Evolutionary conservation across 148 eudicot genomes (phyloP).

Genomic region (Hydrangea macrophylla): DNA sequence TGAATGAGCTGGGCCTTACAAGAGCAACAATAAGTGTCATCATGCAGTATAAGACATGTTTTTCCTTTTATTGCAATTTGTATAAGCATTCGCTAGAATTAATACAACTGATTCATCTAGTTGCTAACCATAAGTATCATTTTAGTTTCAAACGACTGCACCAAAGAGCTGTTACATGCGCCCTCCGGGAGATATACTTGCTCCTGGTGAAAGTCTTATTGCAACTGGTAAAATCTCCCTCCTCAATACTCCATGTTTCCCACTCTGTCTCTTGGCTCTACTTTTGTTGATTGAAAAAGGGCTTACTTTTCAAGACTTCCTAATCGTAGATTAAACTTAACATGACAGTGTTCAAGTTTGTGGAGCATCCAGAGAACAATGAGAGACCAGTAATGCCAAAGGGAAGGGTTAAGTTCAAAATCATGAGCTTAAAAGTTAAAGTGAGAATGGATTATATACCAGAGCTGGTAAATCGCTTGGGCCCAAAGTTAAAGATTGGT

Average conservation of each 20-base stretch:
- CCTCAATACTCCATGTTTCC: not conserved
- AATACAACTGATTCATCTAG: not conserved
- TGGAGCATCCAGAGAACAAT: conserved; percentile 50
- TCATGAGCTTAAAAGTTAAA: conserved; percentile 55
- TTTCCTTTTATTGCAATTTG: no score
- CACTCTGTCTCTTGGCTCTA: not conserved
- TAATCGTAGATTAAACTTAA: not conserved
- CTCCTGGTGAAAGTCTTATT: conserved; percentile 46
- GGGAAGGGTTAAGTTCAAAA: conserved; percentile 52
- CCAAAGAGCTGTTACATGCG: conserved; percentile 63
- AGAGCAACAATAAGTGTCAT: no score
- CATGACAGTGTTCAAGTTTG: conserved; percentile 52
- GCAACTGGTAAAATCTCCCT: conserved; percentile 38
- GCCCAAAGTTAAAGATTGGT: not conserved
- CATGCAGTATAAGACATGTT: no score
- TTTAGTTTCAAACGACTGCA: conserved; percentile 60
- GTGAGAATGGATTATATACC: conserved; percentile 46
- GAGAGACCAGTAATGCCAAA: conserved; percentile 36
- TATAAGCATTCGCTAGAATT: not conserved
- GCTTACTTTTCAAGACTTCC: not conserved
- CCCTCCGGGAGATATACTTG: conserved; percentile 56
- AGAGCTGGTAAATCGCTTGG: conserved; percentile 37
- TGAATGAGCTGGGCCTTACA: no score
- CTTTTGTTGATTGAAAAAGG: not conserved
- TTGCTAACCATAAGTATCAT: not conserved